phyloP scores from a whole-genome alignment of 2,329 filamentous ascomycete species.

The Colletotrichum caudatum region DNA sequence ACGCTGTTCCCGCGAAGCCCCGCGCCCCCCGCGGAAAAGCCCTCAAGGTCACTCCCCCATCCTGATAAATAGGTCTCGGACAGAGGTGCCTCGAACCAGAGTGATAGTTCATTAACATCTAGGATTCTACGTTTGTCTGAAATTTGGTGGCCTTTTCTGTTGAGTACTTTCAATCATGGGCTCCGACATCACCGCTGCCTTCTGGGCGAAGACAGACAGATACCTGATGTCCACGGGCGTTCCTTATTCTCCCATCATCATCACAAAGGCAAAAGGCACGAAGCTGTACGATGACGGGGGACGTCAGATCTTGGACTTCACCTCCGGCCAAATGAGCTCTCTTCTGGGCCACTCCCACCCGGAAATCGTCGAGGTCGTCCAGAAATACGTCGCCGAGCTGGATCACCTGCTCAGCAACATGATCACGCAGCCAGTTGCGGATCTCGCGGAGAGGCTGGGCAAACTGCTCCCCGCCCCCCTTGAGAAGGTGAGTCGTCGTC shows the following conservation, averaged over 20 bases:
- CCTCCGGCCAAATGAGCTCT: slow-evolving; percentile 70
- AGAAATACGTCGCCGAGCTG: slow-evolving; percentile 59
- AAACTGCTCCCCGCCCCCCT: slow-evolving; percentile 60
- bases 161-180: slow-evolving; percentile 17
- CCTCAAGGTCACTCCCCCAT: neutral
- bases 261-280: slow-evolving; percentile 59
- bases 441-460: slow-evolving; percentile 63
- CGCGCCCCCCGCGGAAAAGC: slow-evolving; percentile 34
- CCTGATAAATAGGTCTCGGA: slow-evolving; percentile 16
- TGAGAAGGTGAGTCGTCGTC: slow-evolving; percentile 51
- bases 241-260: slow-evolving; percentile 53
- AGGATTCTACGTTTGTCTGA: neutral
- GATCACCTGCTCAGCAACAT: slow-evolving; percentile 70
- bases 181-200: slow-evolving; percentile 40
- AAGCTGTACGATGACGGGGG: slow-evolving; percentile 58
- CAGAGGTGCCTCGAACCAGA: neutral
- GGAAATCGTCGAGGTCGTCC: slow-evolving; percentile 66
- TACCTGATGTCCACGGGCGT: slow-evolving; percentile 59
- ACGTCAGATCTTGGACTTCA: slow-evolving; percentile 66
- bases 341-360: slow-evolving; percentile 69
- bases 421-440: slow-evolving; percentile 66
- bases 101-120: rapidly evolving
- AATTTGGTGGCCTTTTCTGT: neutral
- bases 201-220: slow-evolving; percentile 53
- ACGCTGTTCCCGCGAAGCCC: neutral